phyloP scores from a whole-genome alignment of 2,329 filamentous ascomycete genomes.

The Ophiostoma populinum region DNA sequence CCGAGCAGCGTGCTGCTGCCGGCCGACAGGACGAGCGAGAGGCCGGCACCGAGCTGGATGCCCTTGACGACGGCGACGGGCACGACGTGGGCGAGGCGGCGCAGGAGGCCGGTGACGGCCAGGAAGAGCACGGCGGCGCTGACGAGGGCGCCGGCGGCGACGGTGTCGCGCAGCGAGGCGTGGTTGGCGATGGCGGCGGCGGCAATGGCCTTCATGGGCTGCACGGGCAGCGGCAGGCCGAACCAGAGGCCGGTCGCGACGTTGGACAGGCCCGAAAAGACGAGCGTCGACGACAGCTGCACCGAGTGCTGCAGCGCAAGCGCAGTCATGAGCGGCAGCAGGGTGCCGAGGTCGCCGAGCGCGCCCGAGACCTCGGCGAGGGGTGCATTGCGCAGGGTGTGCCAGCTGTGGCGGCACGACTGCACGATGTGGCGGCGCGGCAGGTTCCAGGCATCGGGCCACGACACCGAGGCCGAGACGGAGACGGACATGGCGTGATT shows the following conservation, averaged over 20 bases:
- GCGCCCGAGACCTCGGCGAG: conserved; percentile 71
- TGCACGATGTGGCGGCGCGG: conserved; percentile 14
- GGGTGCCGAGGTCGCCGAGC: conserved; percentile 72
- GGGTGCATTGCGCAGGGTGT: conserved; percentile 28
- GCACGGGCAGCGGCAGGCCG: conserved; percentile 77
- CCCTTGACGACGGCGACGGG: conserved; percentile 84
- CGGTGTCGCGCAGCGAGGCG: conserved; percentile 51
- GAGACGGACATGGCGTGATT: not conserved
- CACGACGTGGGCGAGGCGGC: conserved; percentile 54
- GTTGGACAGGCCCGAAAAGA: conserved; percentile 81
- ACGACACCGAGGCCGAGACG: not conserved
- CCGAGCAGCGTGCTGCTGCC: conserved; percentile 48
- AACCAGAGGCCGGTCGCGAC: conserved; percentile 67
- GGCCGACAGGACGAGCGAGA: conserved; percentile 66
- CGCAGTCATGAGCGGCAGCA: conserved; percentile 77
- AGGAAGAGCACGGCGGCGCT: conserved; percentile 56
- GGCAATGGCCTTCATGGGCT: conserved; percentile 80
- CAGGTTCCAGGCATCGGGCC: not conserved
- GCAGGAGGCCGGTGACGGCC: conserved; percentile 62
- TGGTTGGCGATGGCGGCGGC: conserved; percentile 64
- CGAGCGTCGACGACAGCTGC: conserved; percentile 63
- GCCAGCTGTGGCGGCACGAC: conserved; percentile 29
- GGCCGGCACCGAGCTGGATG: conserved; percentile 81
- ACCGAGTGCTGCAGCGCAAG: conserved; percentile 65
- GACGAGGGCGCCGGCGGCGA: conserved; percentile 73